These are phyloP conservation scores for Dictyostelium intermedium DNA, from an alignment of 78 protist genomes.

Conservation along the genomic window DNA sequence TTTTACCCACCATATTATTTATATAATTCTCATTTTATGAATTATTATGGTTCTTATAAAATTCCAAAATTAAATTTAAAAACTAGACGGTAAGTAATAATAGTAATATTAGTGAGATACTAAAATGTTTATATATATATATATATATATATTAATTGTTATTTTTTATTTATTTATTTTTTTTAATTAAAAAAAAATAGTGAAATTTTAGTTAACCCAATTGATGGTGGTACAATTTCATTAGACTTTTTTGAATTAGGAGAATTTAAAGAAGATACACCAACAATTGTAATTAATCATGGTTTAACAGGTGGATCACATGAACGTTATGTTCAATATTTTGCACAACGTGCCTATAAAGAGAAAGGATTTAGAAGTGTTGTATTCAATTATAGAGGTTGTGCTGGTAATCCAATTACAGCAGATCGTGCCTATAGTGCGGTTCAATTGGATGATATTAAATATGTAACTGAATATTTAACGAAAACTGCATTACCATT, in stretches of 20 bases:
- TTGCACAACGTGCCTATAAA: constrained; percentile 32
- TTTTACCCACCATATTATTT: constrained; percentile 53
- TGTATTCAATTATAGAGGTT: constrained; percentile 64
- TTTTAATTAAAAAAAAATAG: background rate
- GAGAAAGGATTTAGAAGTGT: constrained; percentile 55
- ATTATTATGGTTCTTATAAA: constrained; percentile 35
- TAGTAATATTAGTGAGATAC: too few relatives aligned
- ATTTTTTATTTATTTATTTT: background rate
- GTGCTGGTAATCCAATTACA: constrained; percentile 51
- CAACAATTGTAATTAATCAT: constrained; percentile 31
- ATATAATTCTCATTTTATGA: constrained; percentile 53
- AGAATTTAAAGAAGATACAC: constrained; percentile 43
- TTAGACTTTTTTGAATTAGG: constrained; percentile 58
- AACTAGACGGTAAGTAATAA: constrained; percentile 5
- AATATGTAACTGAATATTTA: background rate
- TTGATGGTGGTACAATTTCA: constrained; percentile 60
- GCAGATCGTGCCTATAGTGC: constrained; percentile 46
- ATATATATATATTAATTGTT: background rate
- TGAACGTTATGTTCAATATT: constrained; percentile 47
- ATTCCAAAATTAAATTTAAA: constrained; percentile 31
- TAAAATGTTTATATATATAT: too few relatives aligned
- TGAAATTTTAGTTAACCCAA: constrained; percentile 10
- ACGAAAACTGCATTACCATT: background rate
- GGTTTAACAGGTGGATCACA: constrained; percentile 69
- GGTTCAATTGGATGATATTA: constrained; percentile 22